phyloP scores from a whole-genome alignment of 805 yeast genomes.

The Candida rishiriensis region DNA sequence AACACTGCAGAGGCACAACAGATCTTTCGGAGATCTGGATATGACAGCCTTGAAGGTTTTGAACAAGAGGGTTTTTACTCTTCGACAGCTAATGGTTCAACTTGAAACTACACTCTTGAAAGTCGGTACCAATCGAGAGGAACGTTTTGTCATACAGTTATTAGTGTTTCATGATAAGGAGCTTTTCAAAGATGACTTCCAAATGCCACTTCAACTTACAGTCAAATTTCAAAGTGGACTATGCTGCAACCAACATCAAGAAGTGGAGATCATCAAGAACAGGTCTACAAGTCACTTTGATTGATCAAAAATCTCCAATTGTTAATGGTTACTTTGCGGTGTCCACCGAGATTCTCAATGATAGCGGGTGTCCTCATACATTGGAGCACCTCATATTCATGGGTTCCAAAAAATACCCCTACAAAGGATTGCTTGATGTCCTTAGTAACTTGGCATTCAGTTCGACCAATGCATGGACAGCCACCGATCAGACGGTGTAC shows the following conservation, averaged over 20 bases:
- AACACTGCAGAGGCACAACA: background rate
- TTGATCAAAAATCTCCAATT: conserved; percentile 78
- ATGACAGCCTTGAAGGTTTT: background rate
- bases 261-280: conserved; percentile 80
- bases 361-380: conserved; percentile 93
- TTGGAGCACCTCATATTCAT: conserved; percentile 89
- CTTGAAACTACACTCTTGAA: background rate
- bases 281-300: conserved; percentile 73
- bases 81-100: background rate
- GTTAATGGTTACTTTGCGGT: conserved; percentile 95
- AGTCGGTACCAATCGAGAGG: background rate
- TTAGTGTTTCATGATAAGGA: conserved; percentile 2
- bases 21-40: background rate
- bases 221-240: conserved; percentile 59
- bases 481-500: conserved; percentile 91
- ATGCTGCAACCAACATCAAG: conserved; percentile 64
- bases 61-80: background rate
- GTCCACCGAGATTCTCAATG: conserved; percentile 84
- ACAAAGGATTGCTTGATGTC: conserved; percentile 84
- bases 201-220: conserved; percentile 36
- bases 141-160: background rate
- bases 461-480: conserved; percentile 95
- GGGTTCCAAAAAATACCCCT: conserved; percentile 89
- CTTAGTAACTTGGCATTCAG: conserved; percentile 82
- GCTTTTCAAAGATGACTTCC: conserved; percentile 9